These are phyloP conservation scores for Arthrobotrys iridis DNA, from an alignment of 2,329 filamentous ascomycete species.

Conservation along the genomic window DNA sequence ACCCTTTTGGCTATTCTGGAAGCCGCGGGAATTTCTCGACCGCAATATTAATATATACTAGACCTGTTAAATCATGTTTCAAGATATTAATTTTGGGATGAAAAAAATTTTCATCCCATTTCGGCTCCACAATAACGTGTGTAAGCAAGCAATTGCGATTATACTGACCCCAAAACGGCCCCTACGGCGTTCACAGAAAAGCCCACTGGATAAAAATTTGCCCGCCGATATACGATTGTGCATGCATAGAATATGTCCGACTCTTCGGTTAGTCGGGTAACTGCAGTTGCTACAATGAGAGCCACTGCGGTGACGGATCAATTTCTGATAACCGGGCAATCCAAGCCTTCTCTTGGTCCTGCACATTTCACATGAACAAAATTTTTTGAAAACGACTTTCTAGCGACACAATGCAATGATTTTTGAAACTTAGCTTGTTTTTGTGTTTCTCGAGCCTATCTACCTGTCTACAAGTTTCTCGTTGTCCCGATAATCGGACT, in stretches of 20 bases:
- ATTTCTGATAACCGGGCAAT: constrained; percentile 24
- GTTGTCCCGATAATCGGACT: constrained; percentile 8
- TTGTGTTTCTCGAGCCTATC: not conserved
- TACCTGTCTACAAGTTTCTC: constrained; percentile 5
- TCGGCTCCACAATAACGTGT: constrained; percentile 9
- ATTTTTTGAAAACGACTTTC: not conserved
- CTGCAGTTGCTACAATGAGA: not conserved
- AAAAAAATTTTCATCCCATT: constrained; percentile 25
- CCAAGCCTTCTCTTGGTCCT: constrained; percentile 30
- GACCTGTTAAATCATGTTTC: constrained; percentile 9
- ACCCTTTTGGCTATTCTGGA: constrained; percentile 45
- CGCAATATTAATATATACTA: constrained; percentile 21
- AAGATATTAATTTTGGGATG: constrained; percentile 14
- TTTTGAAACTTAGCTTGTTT: not conserved
- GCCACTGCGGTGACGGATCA: constrained; percentile 1
- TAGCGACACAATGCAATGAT: not conserved
- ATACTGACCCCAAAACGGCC: too few species aligned
- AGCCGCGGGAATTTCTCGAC: constrained; percentile 41
- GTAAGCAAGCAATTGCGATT: not conserved
- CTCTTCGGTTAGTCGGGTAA: constrained; percentile 28
- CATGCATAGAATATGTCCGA: constrained; percentile 16
- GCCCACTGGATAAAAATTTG: constrained; percentile 1
- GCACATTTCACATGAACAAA: constrained; percentile 35
- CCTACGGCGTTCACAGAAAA: constrained; percentile 7
- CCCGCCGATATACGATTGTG: constrained; percentile 9